Evolutionary conservation across 306 rosid genomes (phyloP).

Genomic region (Trifolium repens): DNA sequence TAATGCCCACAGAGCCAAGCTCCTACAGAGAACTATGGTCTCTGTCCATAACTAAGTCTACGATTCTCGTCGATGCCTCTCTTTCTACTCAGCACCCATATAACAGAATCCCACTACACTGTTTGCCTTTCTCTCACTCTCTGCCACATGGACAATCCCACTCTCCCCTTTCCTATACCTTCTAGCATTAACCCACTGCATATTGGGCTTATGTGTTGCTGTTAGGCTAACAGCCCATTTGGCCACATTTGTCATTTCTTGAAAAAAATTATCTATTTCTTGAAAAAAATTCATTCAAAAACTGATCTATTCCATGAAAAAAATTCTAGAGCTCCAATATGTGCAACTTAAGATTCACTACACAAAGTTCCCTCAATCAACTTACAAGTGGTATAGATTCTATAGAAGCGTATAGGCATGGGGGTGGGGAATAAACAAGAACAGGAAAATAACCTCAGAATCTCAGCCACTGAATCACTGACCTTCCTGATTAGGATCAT

Average conservation of each 20-base stretch:
- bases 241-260: background rate
- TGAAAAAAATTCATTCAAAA: slow-evolving; percentile 6
- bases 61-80: background rate
- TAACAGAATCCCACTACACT: background rate
- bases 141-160: background rate
- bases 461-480: slow-evolving; percentile 62
- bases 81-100: background rate
- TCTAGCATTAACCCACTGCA: background rate
- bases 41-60: background rate
- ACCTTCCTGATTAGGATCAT: slow-evolving; percentile 95
- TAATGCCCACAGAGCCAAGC: background rate
- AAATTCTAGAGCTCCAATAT: slow-evolving; percentile 18
- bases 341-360: slow-evolving; percentile 32
- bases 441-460: slow-evolving; percentile 50
- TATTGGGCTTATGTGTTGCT: background rate
- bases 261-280: slow-evolving; percentile 26
- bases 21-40: background rate
- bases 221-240: background rate
- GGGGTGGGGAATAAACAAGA: slow-evolving; percentile 37
- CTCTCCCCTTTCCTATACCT: background rate
- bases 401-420: slow-evolving; percentile 25
- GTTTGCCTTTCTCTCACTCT: background rate
- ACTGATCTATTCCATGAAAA: slow-evolving; percentile 18
- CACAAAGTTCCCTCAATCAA: slow-evolving; percentile 27
- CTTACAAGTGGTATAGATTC: slow-evolving; percentile 29